Evolutionary conservation across 2,329 filamentous ascomycete species (phyloP), one percentile per base, ranked within the genome.

Genomic region (Arthrobotrys iridis): DNA sequence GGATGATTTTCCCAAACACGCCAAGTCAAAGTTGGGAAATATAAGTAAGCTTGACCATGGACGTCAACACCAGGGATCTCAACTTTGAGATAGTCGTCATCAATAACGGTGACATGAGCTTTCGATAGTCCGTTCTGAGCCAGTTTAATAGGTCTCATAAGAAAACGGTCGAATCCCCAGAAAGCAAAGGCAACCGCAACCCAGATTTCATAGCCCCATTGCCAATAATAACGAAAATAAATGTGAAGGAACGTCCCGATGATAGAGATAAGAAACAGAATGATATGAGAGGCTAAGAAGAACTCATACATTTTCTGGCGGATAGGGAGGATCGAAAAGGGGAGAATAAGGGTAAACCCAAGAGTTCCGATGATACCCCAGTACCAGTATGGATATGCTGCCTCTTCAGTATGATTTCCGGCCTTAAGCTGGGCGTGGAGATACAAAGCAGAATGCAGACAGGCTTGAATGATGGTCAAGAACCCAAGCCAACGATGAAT

Each of bases 171-270:
- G 2, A 78, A 28, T 0, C 70, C 80, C 82, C 81, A 83, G 40
- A 81, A 77, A 2, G 66, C 81, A 15, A 74, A 79, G 1, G 77
- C 80, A 13, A 82, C 63, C 52, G 80, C 81, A 18, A 79, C 77
- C 79, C 81, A 82, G 37, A 82, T 82, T 76, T 83, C 81, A 37
- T 83, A 82, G 0, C 82, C 82, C 81, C 81, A 83, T 28, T 80
- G 79, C 76, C 80, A 81, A 3, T 63, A 67, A 62, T 80, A 82
- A 2, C 78, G 63, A 18, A 84, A 82, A 76, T 79, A 81, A 35
- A 83, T 81, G 60, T 83, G 82, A 24, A 81, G 81, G 77, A 80
- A 83, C 41, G 79, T 82, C 0, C 79, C 80, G 46, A 82, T 75
- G 26, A 83, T 59, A 13, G 81, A 79, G 7, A 83, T 22, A 1